A percentile compares a stretch with the other conserved stretches of the same genome.
phyloP scores from a whole-genome alignment of 2,329 filamentous ascomycete genomes.

The Catunica adiposa region DNA sequence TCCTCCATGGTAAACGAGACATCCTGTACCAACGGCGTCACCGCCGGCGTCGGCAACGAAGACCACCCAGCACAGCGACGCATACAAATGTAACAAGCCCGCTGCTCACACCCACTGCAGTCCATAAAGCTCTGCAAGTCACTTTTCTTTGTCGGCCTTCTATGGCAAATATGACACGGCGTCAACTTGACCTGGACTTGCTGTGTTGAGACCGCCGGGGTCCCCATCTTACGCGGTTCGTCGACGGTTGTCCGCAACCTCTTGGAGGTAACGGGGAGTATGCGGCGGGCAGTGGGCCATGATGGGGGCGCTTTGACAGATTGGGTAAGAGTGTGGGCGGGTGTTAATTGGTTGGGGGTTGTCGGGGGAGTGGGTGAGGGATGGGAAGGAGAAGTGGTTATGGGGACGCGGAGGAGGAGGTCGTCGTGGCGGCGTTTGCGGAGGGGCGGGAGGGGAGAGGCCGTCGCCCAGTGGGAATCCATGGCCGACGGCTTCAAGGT shows the following conservation, averaged over 20 bases:
- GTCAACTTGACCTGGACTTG: conserved; percentile 21
- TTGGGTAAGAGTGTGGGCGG: neutral
- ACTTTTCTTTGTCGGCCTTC: conserved; percentile 45
- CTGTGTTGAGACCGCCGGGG: conserved; percentile 15
- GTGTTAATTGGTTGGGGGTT: neutral
- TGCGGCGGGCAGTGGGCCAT: conserved; percentile 5
- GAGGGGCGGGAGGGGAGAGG: neutral
- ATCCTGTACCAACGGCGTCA: neutral
- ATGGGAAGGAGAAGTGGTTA: neutral
- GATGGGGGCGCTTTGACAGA: neutral
- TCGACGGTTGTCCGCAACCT: neutral
- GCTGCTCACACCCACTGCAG: conserved; percentile 43
- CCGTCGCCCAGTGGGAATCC: neutral
- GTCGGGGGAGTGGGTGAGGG: neutral
- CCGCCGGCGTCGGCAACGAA: neutral
- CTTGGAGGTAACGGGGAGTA: conserved; percentile 2
- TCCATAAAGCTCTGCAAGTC: conserved; percentile 50
- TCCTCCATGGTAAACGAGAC: conserved; percentile 16
- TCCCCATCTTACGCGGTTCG: neutral
- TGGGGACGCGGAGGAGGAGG: neutral
- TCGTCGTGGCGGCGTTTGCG: conserved; percentile 12
- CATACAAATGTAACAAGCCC: conserved; percentile 55
- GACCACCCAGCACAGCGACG: conserved; percentile 40
- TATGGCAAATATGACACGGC: conserved; percentile 52
- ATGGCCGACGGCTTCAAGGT: neutral